Conservation (phyloP, 805 yeast genomes). For the Vanderwaltozyma yarrowii region DNA sequence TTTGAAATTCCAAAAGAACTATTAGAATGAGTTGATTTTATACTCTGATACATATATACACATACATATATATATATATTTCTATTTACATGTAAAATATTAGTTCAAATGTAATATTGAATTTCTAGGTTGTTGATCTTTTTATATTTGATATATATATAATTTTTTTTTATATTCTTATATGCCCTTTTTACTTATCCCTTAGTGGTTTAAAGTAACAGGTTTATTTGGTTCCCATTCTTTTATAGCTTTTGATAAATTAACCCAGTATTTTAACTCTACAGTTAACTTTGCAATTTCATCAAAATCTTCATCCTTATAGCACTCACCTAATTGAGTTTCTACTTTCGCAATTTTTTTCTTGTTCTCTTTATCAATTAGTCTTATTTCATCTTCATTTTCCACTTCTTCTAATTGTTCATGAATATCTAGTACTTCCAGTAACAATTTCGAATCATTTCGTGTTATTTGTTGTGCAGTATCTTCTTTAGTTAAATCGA, state of each 20-base stretch:
- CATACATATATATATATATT: too few relatives aligned
- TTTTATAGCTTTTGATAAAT: slow-evolving; percentile 59
- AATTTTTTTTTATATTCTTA: too few relatives aligned
- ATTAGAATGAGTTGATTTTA: neutral
- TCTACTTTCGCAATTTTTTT: slow-evolving; percentile 41
- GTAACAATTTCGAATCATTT: slow-evolving; percentile 46
- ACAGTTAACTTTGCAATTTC: slow-evolving; percentile 57
- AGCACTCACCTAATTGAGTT: slow-evolving; percentile 36
- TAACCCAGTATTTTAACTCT: slow-evolving; percentile 74
- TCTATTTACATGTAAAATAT: too few relatives aligned
- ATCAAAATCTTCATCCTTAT: slow-evolving; percentile 40
- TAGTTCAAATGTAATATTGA: too few relatives aligned
- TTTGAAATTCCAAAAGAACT: slow-evolving; percentile 39
- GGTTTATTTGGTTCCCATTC: slow-evolving; percentile 69
- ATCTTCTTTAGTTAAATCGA: slow-evolving; percentile 54
- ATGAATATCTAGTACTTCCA: slow-evolving; percentile 75
- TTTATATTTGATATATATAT: too few relatives aligned
- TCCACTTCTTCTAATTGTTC: slow-evolving; percentile 67
- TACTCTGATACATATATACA: neutral
- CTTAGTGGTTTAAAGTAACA: slow-evolving; percentile 5
- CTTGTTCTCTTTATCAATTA: slow-evolving; percentile 46
- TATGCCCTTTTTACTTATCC: too few relatives aligned
- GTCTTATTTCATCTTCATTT: slow-evolving; percentile 45
- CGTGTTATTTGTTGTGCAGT: slow-evolving; percentile 15
- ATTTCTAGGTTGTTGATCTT: too few relatives aligned